These are phyloP conservation scores for Hebeloma cylindrosporum DNA, from an alignment of 768 basidiomycete genomes.

Conservation along the genomic window DNA sequence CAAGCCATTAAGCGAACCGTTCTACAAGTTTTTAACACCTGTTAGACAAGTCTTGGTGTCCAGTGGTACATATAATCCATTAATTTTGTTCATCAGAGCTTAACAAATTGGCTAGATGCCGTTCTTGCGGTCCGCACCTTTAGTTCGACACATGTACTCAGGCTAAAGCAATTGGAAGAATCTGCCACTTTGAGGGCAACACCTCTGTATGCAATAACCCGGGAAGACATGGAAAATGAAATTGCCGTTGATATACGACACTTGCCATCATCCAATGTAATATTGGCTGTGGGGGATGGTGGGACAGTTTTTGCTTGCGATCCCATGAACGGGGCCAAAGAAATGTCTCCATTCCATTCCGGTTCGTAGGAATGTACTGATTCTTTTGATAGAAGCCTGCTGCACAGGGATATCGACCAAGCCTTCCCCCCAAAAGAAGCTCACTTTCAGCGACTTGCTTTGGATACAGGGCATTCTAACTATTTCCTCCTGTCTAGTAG, in stretches of 20 bases:
- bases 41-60: constrained; percentile 61
- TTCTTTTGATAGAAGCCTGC: neutral
- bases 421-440: no score
- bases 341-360: constrained; percentile 38
- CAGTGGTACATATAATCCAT: constrained; percentile 10
- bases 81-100: neutral
- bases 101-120: constrained; percentile 13
- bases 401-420: constrained; percentile 21
- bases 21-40: constrained; percentile 59
- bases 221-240: constrained; percentile 40
- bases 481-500: constrained; percentile 51
- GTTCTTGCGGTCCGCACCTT: constrained; percentile 29
- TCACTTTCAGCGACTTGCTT: constrained; percentile 57
- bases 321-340: constrained; percentile 34
- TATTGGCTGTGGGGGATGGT: constrained; percentile 46
- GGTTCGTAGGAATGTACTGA: neutral
- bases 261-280: constrained; percentile 29
- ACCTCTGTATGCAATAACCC: no score
- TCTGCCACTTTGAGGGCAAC: constrained; percentile 41
- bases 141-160: constrained; percentile 19
- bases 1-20: constrained; percentile 41
- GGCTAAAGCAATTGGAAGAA: constrained; percentile 22
- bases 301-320: constrained; percentile 53
- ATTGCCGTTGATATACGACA: constrained; percentile 50
- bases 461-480: constrained; percentile 31